phyloP scores from a whole-genome alignment of 176 grass and related monocot species.

The Avena eriantha region DNA sequence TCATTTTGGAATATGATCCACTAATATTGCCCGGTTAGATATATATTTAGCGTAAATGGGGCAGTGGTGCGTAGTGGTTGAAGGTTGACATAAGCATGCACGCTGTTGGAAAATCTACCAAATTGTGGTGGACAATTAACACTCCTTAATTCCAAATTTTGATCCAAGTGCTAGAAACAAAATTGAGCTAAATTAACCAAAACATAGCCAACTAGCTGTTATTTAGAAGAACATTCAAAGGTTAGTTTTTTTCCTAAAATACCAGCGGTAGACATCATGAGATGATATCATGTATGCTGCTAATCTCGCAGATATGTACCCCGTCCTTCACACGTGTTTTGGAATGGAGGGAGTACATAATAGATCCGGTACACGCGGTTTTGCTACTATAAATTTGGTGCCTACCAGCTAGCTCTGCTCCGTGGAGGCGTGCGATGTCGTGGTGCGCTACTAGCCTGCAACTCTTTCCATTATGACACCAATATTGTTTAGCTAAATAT shows the following conservation, averaged over 20 bases:
- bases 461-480: too few relatives aligned
- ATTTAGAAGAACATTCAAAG: neutral
- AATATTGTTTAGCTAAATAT: too few relatives aligned
- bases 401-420: too few relatives aligned
- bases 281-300: neutral
- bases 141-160: neutral
- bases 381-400: neutral
- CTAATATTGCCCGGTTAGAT: neutral
- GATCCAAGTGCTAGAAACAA: slow-evolving; percentile 15
- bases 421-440: too few relatives aligned
- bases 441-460: too few relatives aligned
- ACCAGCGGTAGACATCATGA: too few relatives aligned
- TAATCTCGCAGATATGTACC: neutral
- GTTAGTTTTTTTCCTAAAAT: neutral
- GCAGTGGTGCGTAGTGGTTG: slow-evolving; percentile 18
- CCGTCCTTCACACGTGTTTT: too few relatives aligned
- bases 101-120: neutral
- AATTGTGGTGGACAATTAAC: neutral
- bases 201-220: neutral
- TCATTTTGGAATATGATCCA: neutral
- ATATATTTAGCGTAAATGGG: neutral
- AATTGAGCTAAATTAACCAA: neutral
- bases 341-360: too few relatives aligned
- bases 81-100: slow-evolving; percentile 35
- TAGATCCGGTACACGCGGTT: too few relatives aligned